Percentiles rank a stretch among this genome's conserved stretches.
These are phyloP conservation scores for Thelonectria discophora DNA, from an alignment of 2,329 filamentous ascomycete genomes.

Conservation along the genomic window DNA sequence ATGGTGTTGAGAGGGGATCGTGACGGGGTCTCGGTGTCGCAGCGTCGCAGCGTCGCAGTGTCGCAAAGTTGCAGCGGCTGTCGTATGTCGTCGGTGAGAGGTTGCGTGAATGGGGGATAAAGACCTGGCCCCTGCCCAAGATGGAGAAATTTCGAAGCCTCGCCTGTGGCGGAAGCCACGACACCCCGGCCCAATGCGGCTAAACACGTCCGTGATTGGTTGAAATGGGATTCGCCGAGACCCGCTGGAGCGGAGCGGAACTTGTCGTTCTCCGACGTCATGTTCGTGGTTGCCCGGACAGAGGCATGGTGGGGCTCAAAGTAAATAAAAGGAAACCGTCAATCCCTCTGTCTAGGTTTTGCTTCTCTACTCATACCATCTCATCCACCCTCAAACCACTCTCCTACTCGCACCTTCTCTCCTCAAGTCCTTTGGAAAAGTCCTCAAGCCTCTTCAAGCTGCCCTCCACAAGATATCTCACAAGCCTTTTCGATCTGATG, in stretches of 20 bases:
- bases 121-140: constrained; percentile 31
- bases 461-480: constrained; percentile 40
- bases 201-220: constrained; percentile 29
- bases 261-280: constrained; percentile 31
- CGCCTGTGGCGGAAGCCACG: constrained; percentile 27
- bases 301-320: constrained; percentile 46
- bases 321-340: constrained; percentile 57
- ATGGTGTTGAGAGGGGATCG: background rate
- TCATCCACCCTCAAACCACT: constrained; percentile 14
- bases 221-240: constrained; percentile 31
- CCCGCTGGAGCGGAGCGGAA: constrained; percentile 33
- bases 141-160: constrained; percentile 35
- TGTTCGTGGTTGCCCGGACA: constrained; percentile 49
- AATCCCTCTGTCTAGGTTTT: constrained; percentile 26
- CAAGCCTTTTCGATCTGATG: constrained; percentile 61
- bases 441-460: constrained; percentile 34
- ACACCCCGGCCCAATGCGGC: constrained; percentile 20
- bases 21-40: background rate
- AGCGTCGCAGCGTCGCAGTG: background rate
- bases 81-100: constrained; percentile 34
- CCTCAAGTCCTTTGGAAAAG: constrained; percentile 31
- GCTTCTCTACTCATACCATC: constrained; percentile 36
- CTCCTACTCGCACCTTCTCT: constrained; percentile 15
- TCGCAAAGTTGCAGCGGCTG: constrained; percentile 10
- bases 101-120: constrained; percentile 34